Evolutionary conservation across 129 eudicot genomes (phyloP).

Genomic region (Chrysanthemum lavandulifolium): DNA sequence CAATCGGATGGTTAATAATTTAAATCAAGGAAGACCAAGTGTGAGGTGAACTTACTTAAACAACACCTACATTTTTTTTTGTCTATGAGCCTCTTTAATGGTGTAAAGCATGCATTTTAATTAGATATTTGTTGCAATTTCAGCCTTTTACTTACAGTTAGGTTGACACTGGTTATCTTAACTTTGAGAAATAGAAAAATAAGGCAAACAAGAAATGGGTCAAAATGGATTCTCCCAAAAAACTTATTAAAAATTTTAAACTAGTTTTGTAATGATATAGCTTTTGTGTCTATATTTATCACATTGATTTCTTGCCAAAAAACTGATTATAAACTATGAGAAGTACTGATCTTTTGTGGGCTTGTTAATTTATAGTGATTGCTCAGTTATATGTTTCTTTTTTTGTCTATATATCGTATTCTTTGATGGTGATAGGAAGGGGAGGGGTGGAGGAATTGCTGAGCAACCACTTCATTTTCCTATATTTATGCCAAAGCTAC

Average conservation of each 20-base stretch:
- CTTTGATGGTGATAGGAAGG: slow-evolving; percentile 1
- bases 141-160: background rate
- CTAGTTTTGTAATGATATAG: no score
- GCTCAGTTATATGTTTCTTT: background rate
- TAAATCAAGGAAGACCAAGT: background rate
- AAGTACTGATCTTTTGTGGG: no score
- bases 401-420: background rate
- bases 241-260: no score
- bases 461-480: slow-evolving; percentile 1
- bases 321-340: background rate
- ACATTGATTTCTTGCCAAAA: background rate
- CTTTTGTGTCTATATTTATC: background rate
- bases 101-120: background rate
- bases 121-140: background rate
- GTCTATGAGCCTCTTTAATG: background rate
- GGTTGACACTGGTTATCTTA: background rate
- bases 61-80: background rate
- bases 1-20: background rate
- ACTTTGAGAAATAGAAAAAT: no score
- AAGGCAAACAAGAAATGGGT: background rate
- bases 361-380: background rate
- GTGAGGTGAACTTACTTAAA: background rate
- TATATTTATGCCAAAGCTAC: slow-evolving; percentile 1
- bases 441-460: background rate
- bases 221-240: background rate